Evolutionary conservation across 768 basidiomycete species (phyloP), one percentile per base, ranked within the genome.

Genomic region (Russula earlei): DNA sequence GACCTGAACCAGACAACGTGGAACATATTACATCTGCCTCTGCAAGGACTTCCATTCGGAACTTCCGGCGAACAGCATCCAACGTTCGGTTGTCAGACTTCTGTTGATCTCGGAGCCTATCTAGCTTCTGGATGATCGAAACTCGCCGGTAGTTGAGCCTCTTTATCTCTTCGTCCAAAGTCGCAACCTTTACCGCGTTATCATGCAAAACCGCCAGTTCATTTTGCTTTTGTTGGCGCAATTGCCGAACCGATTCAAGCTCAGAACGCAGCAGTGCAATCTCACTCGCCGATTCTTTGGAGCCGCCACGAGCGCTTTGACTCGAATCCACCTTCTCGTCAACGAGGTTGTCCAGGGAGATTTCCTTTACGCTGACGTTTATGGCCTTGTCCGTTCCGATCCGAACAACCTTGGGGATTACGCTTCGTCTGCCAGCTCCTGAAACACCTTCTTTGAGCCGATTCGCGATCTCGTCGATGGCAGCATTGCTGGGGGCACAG

Each of bases 401-500:
- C n/a, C 96, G 86, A 24, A 98, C 93, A 11, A 98, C 84, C 54
- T 84, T 93, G 31, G 86, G 79, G 11, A 75, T 66, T n/a, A 78
- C 69, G 10, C 75, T 70, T 47, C 71, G 71, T 43, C 80, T 83
- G 33, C 77, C 73, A 22, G 80, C 68, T 25, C 78, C 76, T 52
- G 81, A 76, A 44, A 83, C 80, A n/a, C 87, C 83, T 49, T 87
- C 83, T 66, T 87, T 90, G 46, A 99, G 72, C 38, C 96, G 85
- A 63, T 81, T 78, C 7, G 91, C 89, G 17, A 99, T 84, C 72
- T 99, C 96, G 65, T 99, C 94, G 38, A 99, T 94, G 24, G 96
- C 96, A 17, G 96, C 96, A 69, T 99, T 99, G 71, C 91, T 94
- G 2, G 96, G 96, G 0, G 96, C 96, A 65, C 96, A 99, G 36